Percentiles rank a stretch among this genome's conserved stretches.
Conservation (phyloP, 352 stramenopile species). For the Pythium diclinum region DNA sequence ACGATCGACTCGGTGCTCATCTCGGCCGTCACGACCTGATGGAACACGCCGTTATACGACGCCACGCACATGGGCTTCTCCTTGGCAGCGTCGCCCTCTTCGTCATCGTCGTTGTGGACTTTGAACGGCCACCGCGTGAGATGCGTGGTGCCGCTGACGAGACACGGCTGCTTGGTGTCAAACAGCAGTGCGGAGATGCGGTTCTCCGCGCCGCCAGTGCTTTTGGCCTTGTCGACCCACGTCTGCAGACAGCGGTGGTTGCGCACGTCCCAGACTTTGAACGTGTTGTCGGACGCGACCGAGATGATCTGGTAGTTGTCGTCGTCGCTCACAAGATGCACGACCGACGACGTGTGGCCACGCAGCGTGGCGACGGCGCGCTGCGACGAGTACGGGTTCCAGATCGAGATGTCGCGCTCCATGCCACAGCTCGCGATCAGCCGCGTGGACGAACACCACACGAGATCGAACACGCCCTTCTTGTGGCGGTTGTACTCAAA, state of each 20-base stretch:
- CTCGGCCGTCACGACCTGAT: slow-evolving; percentile 78
- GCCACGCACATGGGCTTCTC: slow-evolving; percentile 53
- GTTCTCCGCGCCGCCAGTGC: slow-evolving; percentile 54
- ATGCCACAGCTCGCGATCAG: slow-evolving; percentile 81
- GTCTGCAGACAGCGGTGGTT: slow-evolving; percentile 81
- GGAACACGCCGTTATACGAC: slow-evolving; percentile 81
- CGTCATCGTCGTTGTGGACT: slow-evolving; percentile 35
- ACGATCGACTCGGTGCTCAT: slow-evolving; percentile 73
- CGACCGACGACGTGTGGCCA: slow-evolving; percentile 69
- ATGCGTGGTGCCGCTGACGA: slow-evolving; percentile 68
- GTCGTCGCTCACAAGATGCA: slow-evolving; percentile 76
- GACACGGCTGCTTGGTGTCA: slow-evolving; percentile 57
- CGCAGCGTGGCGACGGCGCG: slow-evolving; percentile 66
- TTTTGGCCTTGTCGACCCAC: slow-evolving; percentile 60
- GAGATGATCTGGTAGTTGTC: slow-evolving; percentile 86
- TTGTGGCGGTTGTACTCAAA: slow-evolving; percentile 82
- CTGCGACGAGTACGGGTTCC: slow-evolving; percentile 88
- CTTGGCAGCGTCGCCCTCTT: slow-evolving; percentile 39
- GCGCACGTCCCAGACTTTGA: slow-evolving; percentile 84
- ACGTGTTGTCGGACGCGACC: slow-evolving; percentile 73
- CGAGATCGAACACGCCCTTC: slow-evolving; percentile 80
- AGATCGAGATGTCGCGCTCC: slow-evolving; percentile 86
- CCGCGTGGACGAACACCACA: slow-evolving; percentile 71
- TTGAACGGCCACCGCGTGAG: slow-evolving; percentile 71
- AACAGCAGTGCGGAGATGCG: slow-evolving; percentile 66